Base-by-base conservation (phyloP, 75 land plant species). In the Gnetum montanum region DNA sequence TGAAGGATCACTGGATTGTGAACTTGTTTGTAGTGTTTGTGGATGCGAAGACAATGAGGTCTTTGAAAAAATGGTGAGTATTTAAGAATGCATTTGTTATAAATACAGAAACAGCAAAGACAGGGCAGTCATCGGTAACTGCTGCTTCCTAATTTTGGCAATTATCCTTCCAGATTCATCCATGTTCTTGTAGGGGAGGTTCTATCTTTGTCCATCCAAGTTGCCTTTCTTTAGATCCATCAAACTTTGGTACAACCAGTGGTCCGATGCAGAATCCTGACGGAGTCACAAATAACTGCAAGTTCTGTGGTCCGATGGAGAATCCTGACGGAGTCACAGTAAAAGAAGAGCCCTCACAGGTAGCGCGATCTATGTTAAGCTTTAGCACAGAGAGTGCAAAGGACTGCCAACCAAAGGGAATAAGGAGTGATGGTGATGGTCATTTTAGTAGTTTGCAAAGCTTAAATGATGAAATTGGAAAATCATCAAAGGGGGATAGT, bases 21-120 rank as follows among this genome's bases (percentile, higher is more conserved):
- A 48, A 34, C 31, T 34, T 31, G 35, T 71, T 40, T 71, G 73
- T 26, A 59, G 29, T 31, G 29, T 71, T 16, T 71, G 73, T 71
- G 73, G 73, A 27, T 71, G 73, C 36, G 73, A 71, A 54, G 73
- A 71, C 62, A 71, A 60, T 59, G 73, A 71, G 43, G 27, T 27
- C 20, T 51, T 58, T 13, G 73, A 71, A 54, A 18, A 53, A 18
- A 30, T 71, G 73, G 73, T 71, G 48, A 15, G 72, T 57, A 28
- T 69, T 41, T 18, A 15, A 18, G 43, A 41, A 15, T 15, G 16
- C 16, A 18, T 41, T 41, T 18, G 43, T 41, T 41, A 5, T 41
- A 41, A 41, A 41, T n/a, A 41, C 43, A 41, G 43, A 15, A 41
- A 15, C 43, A 15, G 43, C 43, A 15, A 41, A 41, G 16, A 41